phyloP scores from a whole-genome alignment of 257 asterid species.

The Cynanchum wilfordii region DNA sequence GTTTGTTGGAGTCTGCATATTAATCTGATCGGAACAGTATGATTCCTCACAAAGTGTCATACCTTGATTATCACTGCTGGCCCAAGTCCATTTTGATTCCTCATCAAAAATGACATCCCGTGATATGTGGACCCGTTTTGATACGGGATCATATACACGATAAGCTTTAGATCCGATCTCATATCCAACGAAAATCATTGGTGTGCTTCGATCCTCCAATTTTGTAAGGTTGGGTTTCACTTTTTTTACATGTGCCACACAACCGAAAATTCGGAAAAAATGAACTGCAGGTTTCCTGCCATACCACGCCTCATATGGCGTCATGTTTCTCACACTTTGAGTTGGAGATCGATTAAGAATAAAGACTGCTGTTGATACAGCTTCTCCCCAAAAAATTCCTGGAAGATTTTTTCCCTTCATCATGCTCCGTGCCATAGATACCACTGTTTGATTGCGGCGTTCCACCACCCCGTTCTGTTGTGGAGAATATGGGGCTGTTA shows the following conservation, averaged over 20 bases:
- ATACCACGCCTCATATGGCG: not conserved
- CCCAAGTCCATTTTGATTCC: not conserved
- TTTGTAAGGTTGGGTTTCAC: not conserved
- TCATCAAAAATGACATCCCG: not conserved
- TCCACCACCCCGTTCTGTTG: constrained; percentile 13
- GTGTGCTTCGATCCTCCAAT: not conserved
- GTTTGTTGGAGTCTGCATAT: too few species aligned
- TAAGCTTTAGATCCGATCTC: not conserved
- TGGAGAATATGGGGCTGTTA: constrained; percentile 7
- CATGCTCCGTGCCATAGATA: not conserved
- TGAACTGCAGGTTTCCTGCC: not conserved
- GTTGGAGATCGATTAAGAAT: not conserved
- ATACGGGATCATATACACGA: not conserved
- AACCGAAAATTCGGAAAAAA: constrained; percentile 1
- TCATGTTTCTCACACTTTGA: not conserved
- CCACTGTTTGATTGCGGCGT: not conserved
- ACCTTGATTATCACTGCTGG: too few species aligned
- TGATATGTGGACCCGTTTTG: not conserved
- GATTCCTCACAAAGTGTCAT: too few species aligned
- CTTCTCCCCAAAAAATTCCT: not conserved
- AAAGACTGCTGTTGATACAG: not conserved
- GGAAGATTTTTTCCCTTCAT: not conserved
- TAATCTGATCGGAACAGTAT: too few species aligned
- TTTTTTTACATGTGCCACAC: not conserved
- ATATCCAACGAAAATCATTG: not conserved